These are phyloP conservation scores for Fusarium compactum DNA, from an alignment of 2,329 filamentous ascomycete species.

Conservation along the genomic window DNA sequence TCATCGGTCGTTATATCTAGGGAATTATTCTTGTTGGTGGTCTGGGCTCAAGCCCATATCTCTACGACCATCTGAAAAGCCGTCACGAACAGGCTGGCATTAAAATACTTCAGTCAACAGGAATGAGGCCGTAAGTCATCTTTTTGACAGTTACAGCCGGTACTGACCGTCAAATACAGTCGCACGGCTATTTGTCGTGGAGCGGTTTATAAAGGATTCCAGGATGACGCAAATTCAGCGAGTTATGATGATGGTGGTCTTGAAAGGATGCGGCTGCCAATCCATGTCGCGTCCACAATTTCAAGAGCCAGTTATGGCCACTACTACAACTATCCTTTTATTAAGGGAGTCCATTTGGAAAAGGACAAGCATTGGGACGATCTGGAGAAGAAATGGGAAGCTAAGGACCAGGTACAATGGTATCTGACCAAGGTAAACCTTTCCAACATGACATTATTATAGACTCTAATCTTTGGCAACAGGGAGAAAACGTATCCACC, in stretches of 20 bases:
- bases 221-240: neutral
- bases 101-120: neutral
- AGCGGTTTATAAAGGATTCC: constrained; percentile 2
- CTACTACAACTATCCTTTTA: fast-evolving
- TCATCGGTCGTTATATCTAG: neutral
- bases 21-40: constrained; percentile 5
- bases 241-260: neutral
- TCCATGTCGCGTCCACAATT: neutral
- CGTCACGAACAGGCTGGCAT: neutral
- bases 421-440: neutral
- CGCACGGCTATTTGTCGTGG: constrained; percentile 5
- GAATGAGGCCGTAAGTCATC: neutral
- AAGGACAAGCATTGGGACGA: neutral
- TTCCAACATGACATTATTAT: fast-evolving
- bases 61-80: neutral
- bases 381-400: neutral
- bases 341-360: neutral
- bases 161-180: neutral
- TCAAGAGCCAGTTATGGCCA: neutral
- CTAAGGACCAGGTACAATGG: neutral
- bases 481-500: neutral
- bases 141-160: too few relatives aligned
- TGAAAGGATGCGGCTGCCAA: neutral
- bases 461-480: fast-evolving
- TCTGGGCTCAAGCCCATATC: neutral